These are phyloP conservation scores for Polymyxa betae DNA, from an alignment of 208 protist species.

Conservation along the genomic window DNA sequence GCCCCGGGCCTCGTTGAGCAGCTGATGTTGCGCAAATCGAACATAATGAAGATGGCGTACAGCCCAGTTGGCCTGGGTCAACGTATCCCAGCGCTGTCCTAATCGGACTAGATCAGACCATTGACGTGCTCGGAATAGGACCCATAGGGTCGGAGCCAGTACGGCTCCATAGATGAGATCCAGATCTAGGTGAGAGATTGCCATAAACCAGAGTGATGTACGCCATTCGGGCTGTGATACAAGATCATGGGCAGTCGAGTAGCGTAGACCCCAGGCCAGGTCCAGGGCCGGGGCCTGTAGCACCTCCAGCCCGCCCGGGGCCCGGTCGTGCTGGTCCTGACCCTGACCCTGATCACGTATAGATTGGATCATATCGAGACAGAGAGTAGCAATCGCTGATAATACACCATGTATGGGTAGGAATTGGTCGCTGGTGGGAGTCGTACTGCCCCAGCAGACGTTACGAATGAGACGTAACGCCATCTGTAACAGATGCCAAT, in stretches of 20 bases:
- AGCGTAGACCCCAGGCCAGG: neutral
- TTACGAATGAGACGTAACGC: too few relatives aligned
- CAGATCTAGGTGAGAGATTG: neutral
- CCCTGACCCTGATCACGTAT: too few relatives aligned
- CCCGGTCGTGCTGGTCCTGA: too few relatives aligned
- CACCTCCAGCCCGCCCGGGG: too few relatives aligned
- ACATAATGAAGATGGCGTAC: neutral
- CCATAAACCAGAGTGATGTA: constrained; percentile 4
- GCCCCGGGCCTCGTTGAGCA: neutral
- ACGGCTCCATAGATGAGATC: constrained; percentile 8
- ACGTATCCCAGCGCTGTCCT: neutral
- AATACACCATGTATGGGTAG: too few relatives aligned
- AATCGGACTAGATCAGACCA: neutral
- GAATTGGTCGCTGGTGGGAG: too few relatives aligned
- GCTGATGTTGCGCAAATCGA: neutral
- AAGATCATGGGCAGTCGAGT: constrained; percentile 21
- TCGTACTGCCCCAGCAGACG: too few relatives aligned
- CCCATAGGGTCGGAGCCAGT: neutral
- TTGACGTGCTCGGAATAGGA: neutral
- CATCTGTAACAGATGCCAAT: too few relatives aligned
- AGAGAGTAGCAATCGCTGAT: too few relatives aligned
- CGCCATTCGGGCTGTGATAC: constrained; percentile 12
- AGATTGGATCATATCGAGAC: too few relatives aligned
- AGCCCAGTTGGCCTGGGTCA: neutral
- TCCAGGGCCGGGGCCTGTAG: neutral